Conservation (phyloP, 257 asterid genomes). For the Lithospermum erythrorhizon region DNA sequence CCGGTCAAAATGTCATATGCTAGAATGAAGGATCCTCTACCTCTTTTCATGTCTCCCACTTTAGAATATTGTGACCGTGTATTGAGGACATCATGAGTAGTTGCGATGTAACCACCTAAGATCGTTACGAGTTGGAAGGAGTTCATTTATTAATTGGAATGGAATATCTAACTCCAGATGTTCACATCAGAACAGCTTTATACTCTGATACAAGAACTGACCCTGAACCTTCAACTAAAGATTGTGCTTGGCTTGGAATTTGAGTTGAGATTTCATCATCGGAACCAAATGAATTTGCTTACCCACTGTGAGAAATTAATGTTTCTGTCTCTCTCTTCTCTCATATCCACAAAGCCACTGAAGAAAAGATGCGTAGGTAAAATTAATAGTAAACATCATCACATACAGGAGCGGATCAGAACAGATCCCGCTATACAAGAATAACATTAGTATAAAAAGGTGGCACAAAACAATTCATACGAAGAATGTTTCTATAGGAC, state of each 20-base stretch:
- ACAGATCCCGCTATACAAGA: constrained; percentile 5
- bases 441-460: background rate
- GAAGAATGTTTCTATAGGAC: background rate
- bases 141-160: too few species aligned
- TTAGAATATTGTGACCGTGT: too few species aligned
- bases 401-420: constrained; percentile 20
- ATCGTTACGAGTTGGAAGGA: too few species aligned
- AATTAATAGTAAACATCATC: constrained; percentile 85
- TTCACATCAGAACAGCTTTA: constrained; percentile 81
- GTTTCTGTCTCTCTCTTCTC: constrained; percentile 29
- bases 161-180: constrained; percentile 57
- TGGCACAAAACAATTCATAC: background rate
- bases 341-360: constrained; percentile 70
- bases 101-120: too few species aligned
- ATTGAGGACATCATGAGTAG: too few species aligned
- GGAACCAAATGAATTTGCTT: constrained; percentile 42
- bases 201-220: constrained; percentile 62
- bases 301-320: constrained; percentile 27
- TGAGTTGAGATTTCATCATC: constrained; percentile 55
- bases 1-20: background rate
- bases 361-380: constrained; percentile 88
- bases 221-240: constrained; percentile 76
- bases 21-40: background rate
- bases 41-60: too few species aligned
- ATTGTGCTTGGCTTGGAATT: constrained; percentile 82